These are phyloP conservation scores for Annulohypoxylon maeteangense DNA, from an alignment of 495 filamentous ascomycete species.

Conservation along the genomic window DNA sequence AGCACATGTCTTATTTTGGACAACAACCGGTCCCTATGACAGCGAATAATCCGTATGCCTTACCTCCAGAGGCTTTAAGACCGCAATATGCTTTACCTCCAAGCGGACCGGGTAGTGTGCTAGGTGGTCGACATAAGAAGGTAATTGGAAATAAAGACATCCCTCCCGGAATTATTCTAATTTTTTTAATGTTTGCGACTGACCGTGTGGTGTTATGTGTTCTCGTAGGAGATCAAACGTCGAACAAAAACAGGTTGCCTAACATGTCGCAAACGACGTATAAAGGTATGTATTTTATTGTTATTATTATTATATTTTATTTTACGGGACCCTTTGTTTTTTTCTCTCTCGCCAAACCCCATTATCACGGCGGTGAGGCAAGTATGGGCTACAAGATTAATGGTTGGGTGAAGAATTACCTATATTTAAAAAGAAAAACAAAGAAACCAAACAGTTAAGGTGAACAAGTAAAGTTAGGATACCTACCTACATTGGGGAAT, in stretches of 20 bases:
- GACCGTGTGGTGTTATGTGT: constrained; percentile 39
- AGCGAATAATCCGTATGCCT: constrained; percentile 58
- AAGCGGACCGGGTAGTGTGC: constrained; percentile 69
- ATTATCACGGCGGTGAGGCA: background rate
- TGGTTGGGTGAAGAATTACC: background rate
- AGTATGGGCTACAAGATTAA: background rate
- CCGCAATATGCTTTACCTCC: constrained; percentile 58
- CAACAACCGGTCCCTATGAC: constrained; percentile 50
- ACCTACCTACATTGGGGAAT: constrained; percentile 6
- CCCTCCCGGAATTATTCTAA: constrained; percentile 29
- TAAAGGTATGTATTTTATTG: constrained; percentile 97
- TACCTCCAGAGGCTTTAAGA: constrained; percentile 53
- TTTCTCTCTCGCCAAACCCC: background rate
- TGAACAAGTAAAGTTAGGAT: constrained; percentile 4
- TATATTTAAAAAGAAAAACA: background rate
- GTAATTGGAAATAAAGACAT: constrained; percentile 50
- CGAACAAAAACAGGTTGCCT: constrained; percentile 97
- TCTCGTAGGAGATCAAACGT: constrained; percentile 86
- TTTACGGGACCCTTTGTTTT: constrained; percentile 3
- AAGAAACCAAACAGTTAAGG: background rate
- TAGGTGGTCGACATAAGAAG: constrained; percentile 92
- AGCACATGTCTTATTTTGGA: constrained; percentile 49
- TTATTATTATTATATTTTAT: constrained; percentile 35
- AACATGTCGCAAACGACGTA: constrained; percentile 95
- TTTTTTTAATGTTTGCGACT: constrained; percentile 26